Evolutionary conservation across 2,329 filamentous ascomycete genomes (phyloP).

Genomic region (Pseudogymnoascus sp.): DNA sequence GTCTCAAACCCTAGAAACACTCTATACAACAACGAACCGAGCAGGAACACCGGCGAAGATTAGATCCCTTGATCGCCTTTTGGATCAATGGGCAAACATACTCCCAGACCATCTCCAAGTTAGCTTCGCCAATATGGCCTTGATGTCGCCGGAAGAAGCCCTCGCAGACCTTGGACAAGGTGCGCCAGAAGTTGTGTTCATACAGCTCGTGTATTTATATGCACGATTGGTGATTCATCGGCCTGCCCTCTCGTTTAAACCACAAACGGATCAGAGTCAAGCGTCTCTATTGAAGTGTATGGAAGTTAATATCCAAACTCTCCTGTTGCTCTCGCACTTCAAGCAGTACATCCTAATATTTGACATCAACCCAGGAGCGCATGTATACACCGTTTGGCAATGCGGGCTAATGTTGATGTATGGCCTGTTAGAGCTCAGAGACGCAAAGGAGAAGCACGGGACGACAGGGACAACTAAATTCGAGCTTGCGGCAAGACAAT

Average conservation of each 20-base stretch:
- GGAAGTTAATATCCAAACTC: neutral
- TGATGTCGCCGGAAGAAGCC: conserved; percentile 9
- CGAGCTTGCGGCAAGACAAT: neutral
- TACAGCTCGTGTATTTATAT: conserved; percentile 15
- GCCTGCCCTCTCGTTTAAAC: conserved; percentile 13
- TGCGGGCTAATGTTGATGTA: conserved; percentile 15
- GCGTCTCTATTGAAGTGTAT: neutral
- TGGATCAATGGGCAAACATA: conserved; percentile 15
- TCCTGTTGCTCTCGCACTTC: neutral
- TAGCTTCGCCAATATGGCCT: neutral
- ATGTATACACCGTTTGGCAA: conserved; percentile 16
- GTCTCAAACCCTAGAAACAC: conserved; percentile 15
- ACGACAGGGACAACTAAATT: neutral
- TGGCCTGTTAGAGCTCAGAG: conserved; percentile 11
- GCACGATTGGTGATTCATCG: conserved; percentile 13
- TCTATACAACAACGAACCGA: conserved; percentile 16
- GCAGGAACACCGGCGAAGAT: conserved; percentile 16
- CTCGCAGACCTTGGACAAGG: neutral
- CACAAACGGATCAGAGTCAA: neutral
- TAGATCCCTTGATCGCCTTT: conserved; percentile 12
- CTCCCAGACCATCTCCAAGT: conserved; percentile 17
- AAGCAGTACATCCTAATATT: conserved; percentile 7
- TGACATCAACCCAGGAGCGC: conserved; percentile 15
- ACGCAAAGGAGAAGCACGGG: neutral
- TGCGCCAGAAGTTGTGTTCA: conserved; percentile 14